phyloP scores from a whole-genome alignment of 805 yeast genomes.

The Lipomyces starkeyi region DNA sequence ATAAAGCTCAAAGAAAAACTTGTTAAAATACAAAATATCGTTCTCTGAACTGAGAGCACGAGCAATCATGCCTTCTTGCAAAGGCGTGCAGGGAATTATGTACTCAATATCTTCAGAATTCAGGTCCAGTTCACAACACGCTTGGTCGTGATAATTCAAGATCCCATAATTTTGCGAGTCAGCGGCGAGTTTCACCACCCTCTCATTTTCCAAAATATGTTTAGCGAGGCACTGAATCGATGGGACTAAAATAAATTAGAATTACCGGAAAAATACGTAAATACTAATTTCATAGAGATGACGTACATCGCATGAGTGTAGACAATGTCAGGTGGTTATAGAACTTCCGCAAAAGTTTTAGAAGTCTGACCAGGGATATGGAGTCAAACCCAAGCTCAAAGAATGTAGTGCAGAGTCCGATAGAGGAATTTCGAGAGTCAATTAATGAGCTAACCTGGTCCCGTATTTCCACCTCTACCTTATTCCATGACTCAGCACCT shows the following conservation, averaged over 20 bases:
- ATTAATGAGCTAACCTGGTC: slow-evolving; percentile 13
- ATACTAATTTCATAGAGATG: background rate
- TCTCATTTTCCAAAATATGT: background rate
- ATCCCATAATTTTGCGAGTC: background rate
- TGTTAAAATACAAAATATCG: slow-evolving; percentile 26
- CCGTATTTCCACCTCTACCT: slow-evolving; percentile 22
- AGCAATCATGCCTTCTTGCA: slow-evolving; percentile 40
- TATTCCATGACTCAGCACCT: slow-evolving; percentile 13
- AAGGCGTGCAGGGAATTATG: slow-evolving; percentile 39
- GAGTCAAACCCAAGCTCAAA: slow-evolving; percentile 42
- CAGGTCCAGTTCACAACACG: slow-evolving; percentile 22
- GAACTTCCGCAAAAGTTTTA: slow-evolving; percentile 18
- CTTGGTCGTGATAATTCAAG: slow-evolving; percentile 25
- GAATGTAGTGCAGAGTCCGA: slow-evolving; percentile 25
- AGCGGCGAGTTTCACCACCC: background rate
- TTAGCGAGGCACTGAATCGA: slow-evolving; percentile 18
- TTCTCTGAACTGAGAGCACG: slow-evolving; percentile 15
- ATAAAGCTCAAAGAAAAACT: slow-evolving; percentile 24
- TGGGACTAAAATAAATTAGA: slow-evolving; percentile 21
- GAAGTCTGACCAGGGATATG: slow-evolving; percentile 36
- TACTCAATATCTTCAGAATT: slow-evolving; percentile 29
- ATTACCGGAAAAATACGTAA: background rate
- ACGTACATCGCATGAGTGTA: slow-evolving; percentile 20
- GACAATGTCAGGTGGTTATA: slow-evolving; percentile 14
- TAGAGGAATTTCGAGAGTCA: background rate